Evolutionary conservation across 163 green algal genomes (phyloP), one percentile per base, ranked within the genome.

Genomic region (Chlorella variabilis): DNA sequence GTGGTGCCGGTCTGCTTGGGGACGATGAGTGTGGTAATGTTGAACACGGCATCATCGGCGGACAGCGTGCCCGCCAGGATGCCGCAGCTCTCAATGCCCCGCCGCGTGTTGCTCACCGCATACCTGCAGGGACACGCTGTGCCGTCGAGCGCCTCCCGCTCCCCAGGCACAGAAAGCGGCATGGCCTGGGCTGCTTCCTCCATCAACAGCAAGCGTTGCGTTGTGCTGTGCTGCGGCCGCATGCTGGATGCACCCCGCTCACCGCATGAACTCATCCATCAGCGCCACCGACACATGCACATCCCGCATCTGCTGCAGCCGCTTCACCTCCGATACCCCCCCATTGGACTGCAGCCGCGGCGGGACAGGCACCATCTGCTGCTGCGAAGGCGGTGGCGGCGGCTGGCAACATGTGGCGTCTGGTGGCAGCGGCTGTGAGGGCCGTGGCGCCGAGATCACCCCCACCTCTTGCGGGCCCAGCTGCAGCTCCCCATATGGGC

Each of bases 1-100:
- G 83, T 91, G 13, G 94, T 98, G 73, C 95, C 94, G 73, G 95
- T 76, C 87, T 98, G 95, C 85, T 98, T 98, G 71, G 96, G 96
- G 13, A 99, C 89, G 75, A 99, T 97, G 65, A 99, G 91, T 2
- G 92, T 95, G 62, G 82, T 95, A 83, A 99, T 94, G 75, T 83
- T 93, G 86, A 99, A 98, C 7, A 90, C 75, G 36, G 74, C 81
- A 75, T 95, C 90, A 61, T 92, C 84, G 2, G 87, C 85, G 1
- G 89, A 89, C 78, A 99, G 81, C 21, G 70, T 77, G 18, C 95
- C 96, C 0, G 92, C 95, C 74, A 99, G 87, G 34, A 99, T 95
- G 71, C 92, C 96, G 83, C 95, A 98, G 7, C 86, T 95, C 91
- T 99, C 96, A 31, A 98, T 92, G 77, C 92, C 91, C 9, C 85